Evolutionary conservation across 148 eudicot genomes (phyloP), one percentile per base, ranked within the genome.

Genomic region (Fagopyrum homotropicum): DNA sequence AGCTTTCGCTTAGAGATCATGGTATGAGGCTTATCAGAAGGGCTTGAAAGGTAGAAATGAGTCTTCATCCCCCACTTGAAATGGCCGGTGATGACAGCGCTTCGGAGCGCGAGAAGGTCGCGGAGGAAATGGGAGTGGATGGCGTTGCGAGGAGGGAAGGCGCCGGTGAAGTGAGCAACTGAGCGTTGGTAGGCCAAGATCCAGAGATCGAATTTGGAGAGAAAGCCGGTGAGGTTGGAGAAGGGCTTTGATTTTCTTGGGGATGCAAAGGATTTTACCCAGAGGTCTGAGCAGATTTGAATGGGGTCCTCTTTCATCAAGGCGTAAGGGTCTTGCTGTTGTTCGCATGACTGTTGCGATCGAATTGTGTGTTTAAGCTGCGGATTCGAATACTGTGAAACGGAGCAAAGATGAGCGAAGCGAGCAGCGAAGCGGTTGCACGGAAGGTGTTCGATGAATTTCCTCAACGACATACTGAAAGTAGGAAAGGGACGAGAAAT

Each of bases 101-200:
- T 83, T 1, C 86, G 83, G 64, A 95, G 90, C 22, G 89, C 80
- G 40, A 92, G 75, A 54, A 95, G 88, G 26, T 84, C 81, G 59
- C 72, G 73, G 17, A 92, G 81, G 54, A 72, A 74, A 60, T 84
- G 63, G 11, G 88, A 63, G 15, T 81, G 85, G 60, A 92, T 81
- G 78, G 89, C 80, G 60, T 82, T 85, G 0, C 85, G 83, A 2
- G 89, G 79, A 29, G 93, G 96, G 79, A 83, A 92, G 1, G 97
- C 76, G 45, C 92, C 92, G 11, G 91, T 86, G 47, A 86, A 72
- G 69, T 95, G 90, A 17, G 97, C 97, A 63, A 86, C 81, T 26
- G 89, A 80, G 35, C 98, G 92, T 57, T 95, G 98, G 80, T 95
- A 95, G 15, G 96, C 93, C 22, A 95, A 76, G 35, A 90, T 85